Evolutionary conservation across 441 rosid species (phyloP).

Genomic region (Populus hybrid): DNA sequence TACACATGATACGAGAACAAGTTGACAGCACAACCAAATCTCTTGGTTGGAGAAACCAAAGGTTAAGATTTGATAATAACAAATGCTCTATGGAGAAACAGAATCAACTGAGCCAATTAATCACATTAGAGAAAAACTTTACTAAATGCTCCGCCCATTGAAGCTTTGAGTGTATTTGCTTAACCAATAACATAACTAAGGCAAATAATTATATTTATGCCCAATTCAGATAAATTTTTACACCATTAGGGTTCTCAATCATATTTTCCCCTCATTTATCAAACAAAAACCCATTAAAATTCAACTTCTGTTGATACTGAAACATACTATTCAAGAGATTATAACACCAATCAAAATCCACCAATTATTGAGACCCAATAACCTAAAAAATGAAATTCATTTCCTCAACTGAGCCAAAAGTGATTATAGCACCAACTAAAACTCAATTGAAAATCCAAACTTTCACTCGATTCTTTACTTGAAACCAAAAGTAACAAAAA

Average conservation of each 20-base stretch:
- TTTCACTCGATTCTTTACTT: not conserved
- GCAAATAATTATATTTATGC: not conserved
- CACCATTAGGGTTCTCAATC: not conserved
- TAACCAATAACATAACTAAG: not conserved
- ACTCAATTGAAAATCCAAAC: not conserved
- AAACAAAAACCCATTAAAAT: not conserved
- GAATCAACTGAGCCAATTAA: not conserved
- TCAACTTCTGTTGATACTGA: not conserved
- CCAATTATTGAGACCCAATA: not conserved
- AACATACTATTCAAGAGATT: not conserved
- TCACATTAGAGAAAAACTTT: not conserved
- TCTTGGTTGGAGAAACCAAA: not conserved
- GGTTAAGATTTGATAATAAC: not conserved
- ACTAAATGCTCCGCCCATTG: not conserved
- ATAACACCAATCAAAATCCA: not conserved
- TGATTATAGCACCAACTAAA: not conserved
- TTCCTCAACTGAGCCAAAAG: not conserved
- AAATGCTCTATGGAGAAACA: not conserved
- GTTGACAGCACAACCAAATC: not conserved
- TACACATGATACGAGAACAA: not conserved
- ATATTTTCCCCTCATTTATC: not conserved
- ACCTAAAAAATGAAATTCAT: not conserved
- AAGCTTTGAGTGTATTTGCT: not conserved
- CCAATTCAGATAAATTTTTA: not conserved
- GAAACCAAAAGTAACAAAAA: not conserved